A percentile compares a stretch with the other conserved stretches of the same genome.
These are phyloP conservation scores for Fusarium zealandicum DNA, from an alignment of 2,329 filamentous ascomycete genomes.

Conservation along the genomic window DNA sequence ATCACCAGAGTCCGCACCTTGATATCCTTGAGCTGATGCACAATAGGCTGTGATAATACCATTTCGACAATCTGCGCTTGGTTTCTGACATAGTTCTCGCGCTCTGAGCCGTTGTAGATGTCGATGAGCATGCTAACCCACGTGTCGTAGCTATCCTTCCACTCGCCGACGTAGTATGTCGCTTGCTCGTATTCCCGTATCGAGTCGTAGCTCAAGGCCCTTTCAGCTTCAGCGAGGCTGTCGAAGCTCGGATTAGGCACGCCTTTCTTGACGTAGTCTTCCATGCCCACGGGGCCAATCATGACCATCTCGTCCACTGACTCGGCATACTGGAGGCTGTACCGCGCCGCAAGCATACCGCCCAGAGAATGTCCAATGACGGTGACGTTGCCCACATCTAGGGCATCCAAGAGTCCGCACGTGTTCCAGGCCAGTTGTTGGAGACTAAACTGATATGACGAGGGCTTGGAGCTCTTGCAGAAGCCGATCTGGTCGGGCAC, in stretches of 20 bases:
- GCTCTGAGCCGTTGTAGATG: constrained; percentile 56
- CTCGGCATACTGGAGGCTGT: constrained; percentile 58
- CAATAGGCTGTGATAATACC: constrained; percentile 60
- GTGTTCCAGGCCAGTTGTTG: constrained; percentile 61
- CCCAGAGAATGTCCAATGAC: constrained; percentile 64
- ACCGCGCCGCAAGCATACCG: constrained; percentile 61
- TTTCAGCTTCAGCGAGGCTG: constrained; percentile 47
- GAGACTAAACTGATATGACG: constrained; percentile 59
- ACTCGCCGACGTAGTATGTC: constrained; percentile 58
- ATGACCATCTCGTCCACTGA: constrained; percentile 54
- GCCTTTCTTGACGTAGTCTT: constrained; percentile 59
- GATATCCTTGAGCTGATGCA: constrained; percentile 57
- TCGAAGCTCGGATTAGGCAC: constrained; percentile 57
- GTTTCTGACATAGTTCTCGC: constrained; percentile 52
- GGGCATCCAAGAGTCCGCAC: constrained; percentile 52
- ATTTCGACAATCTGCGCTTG: constrained; percentile 62
- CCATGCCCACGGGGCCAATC: constrained; percentile 60
- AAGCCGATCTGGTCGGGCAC: constrained; percentile 63
- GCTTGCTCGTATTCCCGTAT: constrained; percentile 56
- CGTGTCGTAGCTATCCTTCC: constrained; percentile 58
- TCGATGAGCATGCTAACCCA: constrained; percentile 64
- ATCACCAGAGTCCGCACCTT: constrained; percentile 56
- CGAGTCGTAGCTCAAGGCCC: constrained; percentile 51
- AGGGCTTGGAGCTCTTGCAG: constrained; percentile 63
- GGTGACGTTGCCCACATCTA: constrained; percentile 53